Percentiles rank a stretch among this genome's conserved stretches.
Evolutionary conservation across 805 yeast genomes (phyloP).

Genomic region (Saccharomycodes ludwigii): DNA sequence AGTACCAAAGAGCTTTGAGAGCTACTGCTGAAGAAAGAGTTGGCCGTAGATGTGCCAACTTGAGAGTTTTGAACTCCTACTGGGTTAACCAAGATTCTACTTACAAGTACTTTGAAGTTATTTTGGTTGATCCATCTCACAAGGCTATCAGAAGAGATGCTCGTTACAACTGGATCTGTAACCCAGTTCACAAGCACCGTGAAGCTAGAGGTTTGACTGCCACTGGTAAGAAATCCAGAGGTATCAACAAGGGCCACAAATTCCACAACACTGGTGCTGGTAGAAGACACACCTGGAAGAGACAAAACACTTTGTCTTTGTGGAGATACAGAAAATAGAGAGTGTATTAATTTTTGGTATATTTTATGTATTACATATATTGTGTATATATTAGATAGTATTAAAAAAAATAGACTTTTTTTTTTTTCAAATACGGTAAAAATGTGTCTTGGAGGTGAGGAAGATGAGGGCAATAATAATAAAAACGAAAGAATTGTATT

Average conservation of each 20-base stretch:
- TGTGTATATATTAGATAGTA: too few species aligned
- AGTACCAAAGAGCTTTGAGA: conserved; percentile 97
- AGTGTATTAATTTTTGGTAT: conserved; percentile 4
- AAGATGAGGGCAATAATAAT: too few species aligned
- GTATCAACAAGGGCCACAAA: conserved; percentile 99
- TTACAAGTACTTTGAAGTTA: conserved; percentile 98
- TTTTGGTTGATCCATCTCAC: conserved; percentile 95
- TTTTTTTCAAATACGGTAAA: too few species aligned
- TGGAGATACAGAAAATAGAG: conserved; percentile 96
- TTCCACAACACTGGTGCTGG: conserved; percentile 98
- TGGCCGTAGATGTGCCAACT: conserved; percentile 96
- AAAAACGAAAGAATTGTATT: too few species aligned
- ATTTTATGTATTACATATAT: conserved; percentile 2
- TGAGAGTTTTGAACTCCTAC: conserved; percentile 99
- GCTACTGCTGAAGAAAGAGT: conserved; percentile 99
- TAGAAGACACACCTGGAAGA: conserved; percentile 99
- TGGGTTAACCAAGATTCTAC: conserved; percentile 99
- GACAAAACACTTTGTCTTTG: conserved; percentile 93
- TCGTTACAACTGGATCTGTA: conserved; percentile 98
- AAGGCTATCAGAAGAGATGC: conserved; percentile 98
- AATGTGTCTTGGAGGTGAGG: too few species aligned
- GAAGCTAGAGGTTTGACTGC: conserved; percentile 98
- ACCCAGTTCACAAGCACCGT: conserved; percentile 99
- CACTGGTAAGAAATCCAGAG: conserved; percentile 98
- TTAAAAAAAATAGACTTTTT: too few species aligned